Evolutionary conservation across 2,329 filamentous ascomycete species (phyloP).

Genomic region (Ophioceras dolichostomum): DNA sequence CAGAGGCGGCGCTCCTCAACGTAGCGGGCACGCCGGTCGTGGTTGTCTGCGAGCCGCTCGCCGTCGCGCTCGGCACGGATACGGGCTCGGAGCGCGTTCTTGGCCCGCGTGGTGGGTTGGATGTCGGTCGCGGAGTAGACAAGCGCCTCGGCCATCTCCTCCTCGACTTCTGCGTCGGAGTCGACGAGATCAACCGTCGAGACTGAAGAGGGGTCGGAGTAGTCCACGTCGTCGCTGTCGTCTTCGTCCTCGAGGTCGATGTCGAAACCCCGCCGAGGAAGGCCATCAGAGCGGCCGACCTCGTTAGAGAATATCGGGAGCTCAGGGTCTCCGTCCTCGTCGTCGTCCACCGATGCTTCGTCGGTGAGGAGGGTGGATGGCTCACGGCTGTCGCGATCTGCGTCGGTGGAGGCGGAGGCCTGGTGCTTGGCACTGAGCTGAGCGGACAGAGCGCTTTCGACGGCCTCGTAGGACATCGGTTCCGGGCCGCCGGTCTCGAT

Average conservation of each 20-base stretch:
- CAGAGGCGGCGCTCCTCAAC: conserved; percentile 32
- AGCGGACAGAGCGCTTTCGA: conserved; percentile 25
- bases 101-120: conserved; percentile 22
- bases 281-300: neutral
- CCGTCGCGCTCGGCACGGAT: conserved; percentile 27
- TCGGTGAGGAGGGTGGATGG: neutral
- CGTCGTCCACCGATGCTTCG: neutral
- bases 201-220: neutral
- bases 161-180: conserved; percentile 4
- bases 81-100: conserved; percentile 20
- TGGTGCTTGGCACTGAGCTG: neutral
- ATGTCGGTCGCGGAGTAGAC: conserved; percentile 26
- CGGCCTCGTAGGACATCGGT: conserved; percentile 28
- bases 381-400: neutral
- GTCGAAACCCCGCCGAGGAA: too few relatives aligned
- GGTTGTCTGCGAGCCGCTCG: conserved; percentile 29
- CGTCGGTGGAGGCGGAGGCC: neutral
- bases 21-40: conserved; percentile 25
- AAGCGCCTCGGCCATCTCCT: conserved; percentile 29
- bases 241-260: neutral
- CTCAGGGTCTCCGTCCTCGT: neutral
- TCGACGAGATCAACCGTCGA: conserved; percentile 1
- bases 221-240: neutral
- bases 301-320: conserved; percentile 4
- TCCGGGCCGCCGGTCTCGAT: conserved; percentile 14